Conservation (phyloP, 345 rosid species). For the Jatropha curcas region DNA sequence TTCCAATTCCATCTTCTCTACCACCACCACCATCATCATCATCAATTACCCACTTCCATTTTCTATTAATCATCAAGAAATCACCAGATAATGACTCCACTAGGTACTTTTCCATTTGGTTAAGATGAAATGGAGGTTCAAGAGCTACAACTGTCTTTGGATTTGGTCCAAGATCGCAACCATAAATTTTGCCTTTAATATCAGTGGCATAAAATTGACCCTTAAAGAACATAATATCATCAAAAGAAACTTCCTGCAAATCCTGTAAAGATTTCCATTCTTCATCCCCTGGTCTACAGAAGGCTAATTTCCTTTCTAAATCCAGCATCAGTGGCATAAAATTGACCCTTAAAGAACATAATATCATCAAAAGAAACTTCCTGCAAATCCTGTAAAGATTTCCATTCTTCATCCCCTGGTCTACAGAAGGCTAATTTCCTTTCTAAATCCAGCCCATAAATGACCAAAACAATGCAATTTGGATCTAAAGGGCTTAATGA, state of each 20-base stretch:
- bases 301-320: background rate
- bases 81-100: background rate
- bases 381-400: background rate
- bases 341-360: background rate
- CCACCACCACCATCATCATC: background rate
- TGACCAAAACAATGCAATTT: constrained; percentile 1
- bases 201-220: constrained; percentile 10
- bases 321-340: no score
- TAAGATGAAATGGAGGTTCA: background rate
- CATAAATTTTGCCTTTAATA: background rate
- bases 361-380: constrained; percentile 7
- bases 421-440: constrained; percentile 1
- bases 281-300: constrained; percentile 6
- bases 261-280: background rate
- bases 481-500: background rate
- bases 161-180: background rate
- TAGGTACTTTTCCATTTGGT: background rate
- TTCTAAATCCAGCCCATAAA: background rate
- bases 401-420: constrained; percentile 11
- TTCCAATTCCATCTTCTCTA: background rate
- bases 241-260: background rate
- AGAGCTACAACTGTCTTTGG: background rate
- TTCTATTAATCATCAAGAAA: background rate
- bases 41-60: background rate
- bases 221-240: constrained; percentile 5